phyloP scores from a whole-genome alignment of 768 basidiomycete genomes.

The Coprinopsis strossmayeri region DNA sequence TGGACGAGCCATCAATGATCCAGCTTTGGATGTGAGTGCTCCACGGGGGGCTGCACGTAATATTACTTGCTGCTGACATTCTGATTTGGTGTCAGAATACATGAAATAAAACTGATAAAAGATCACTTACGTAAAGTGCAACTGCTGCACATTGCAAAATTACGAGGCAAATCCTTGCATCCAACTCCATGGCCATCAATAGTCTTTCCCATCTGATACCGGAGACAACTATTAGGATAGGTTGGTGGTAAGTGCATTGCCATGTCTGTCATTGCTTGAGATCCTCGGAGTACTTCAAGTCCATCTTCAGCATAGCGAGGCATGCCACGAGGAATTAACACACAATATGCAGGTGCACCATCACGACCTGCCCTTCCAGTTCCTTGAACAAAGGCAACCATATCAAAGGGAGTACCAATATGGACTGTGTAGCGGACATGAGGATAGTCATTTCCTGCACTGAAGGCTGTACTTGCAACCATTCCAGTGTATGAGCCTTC shows the following conservation, averaged over 20 bases:
- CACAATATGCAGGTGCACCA: background rate
- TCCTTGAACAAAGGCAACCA: background rate
- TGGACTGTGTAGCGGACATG: background rate
- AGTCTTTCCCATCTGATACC: background rate
- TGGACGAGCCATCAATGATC: no score
- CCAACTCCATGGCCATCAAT: background rate
- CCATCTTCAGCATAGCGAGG: background rate
- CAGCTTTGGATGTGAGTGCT: no score
- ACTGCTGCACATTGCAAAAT: slow-evolving; percentile 1
- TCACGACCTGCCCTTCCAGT: background rate
- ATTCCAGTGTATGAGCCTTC: background rate
- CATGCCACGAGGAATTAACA: background rate
- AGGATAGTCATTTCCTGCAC: slow-evolving; percentile 2
- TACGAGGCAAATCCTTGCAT: background rate
- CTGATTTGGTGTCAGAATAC: no score
- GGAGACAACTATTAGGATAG: background rate
- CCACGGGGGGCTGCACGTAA: no score
- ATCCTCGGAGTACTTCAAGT: background rate
- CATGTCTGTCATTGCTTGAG: background rate
- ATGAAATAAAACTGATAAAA: no score
- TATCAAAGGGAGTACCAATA: background rate
- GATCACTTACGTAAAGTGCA: no score
- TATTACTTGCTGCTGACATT: no score
- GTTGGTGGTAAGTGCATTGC: background rate
- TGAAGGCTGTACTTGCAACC: background rate